phyloP scores from a whole-genome alignment of 129 eudicot species.

The Flaveria bidentis region DNA sequence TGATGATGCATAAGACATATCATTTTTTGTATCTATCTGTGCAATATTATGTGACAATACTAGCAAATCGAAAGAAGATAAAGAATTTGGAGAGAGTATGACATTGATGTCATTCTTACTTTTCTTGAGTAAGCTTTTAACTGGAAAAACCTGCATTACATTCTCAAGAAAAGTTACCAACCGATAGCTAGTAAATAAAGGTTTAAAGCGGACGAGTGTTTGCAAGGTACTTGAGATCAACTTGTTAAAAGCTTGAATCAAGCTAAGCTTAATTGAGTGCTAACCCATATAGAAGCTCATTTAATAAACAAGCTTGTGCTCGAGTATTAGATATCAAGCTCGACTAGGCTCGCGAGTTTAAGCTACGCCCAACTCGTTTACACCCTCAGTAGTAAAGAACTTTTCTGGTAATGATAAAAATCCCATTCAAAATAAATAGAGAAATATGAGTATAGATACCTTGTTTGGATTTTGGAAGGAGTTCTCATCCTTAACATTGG shows the following conservation, averaged over 20 bases:
- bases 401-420: neutral
- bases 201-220: too few species aligned
- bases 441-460: constrained; percentile 40
- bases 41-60: constrained; percentile 19
- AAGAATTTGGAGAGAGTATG: constrained; percentile 50
- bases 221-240: neutral
- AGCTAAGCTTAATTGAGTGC: neutral
- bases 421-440: neutral
- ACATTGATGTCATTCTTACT: constrained; percentile 43
- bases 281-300: too few species aligned
- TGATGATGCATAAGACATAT: constrained; percentile 16
- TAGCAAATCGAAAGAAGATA: constrained; percentile 56
- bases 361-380: too few species aligned
- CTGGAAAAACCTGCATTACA: constrained; percentile 43
- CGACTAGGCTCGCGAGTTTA: too few species aligned
- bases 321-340: too few species aligned
- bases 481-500: constrained; percentile 70
- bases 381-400: too few species aligned
- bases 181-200: neutral
- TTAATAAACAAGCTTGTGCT: too few species aligned
- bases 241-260: neutral
- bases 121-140: constrained; percentile 36
- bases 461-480: constrained; percentile 66
- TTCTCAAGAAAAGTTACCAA: neutral
- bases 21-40: constrained; percentile 1